Base-by-base conservation (phyloP, 2,329 filamentous ascomycete genomes). In the Phaeomoniella chlamydospora region DNA sequence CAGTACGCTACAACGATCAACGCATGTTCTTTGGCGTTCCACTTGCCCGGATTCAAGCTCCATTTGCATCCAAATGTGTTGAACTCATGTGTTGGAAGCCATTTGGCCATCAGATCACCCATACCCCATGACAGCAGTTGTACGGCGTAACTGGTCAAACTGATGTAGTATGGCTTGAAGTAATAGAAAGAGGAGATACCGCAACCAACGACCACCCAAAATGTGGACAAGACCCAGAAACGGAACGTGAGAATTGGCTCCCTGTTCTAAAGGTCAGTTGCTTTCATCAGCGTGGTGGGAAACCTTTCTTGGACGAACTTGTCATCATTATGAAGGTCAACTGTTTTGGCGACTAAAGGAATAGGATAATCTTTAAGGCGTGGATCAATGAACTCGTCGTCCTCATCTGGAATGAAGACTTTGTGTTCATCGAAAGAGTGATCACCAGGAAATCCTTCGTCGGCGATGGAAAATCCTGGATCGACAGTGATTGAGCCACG, bases 1-100 rank as follows among this genome's bases (percentile, higher is more conserved):
- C 67, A 67, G 42, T 55, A 59, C 61, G 65, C 64, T 35, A 66
- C 62, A 26, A 61, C 61, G 19, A 64, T 54, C 10, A 65, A 41
- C 1, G 58, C 55, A 37, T 66, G 62, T 33, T 66, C 62, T 40
- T 65, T 65, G 46, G 63, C 58, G 41, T 64, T 65, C 30, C 30
- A 32, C 13, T 5, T 5, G 14, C 30, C 30, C 5, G 30, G 30
- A 14, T 32, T 56, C 34, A 54, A 40, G 35, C 41, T 54, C 40
- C 51, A 56, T 9, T 46, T 44, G 13, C 40, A 45, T 4, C 52
- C 51, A 35, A 55, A 51, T 3, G 47, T 53, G 29, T 51, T 62
- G 46, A 49, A 54, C 33, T 56, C 53, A 1, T 60, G 41, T 17
- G 41, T 55, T 4, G 61, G 62, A 35, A 50, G 54, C 57, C 41